These are phyloP conservation scores for Asterochloris erici DNA, from an alignment of 139 green algal species.

Conservation along the genomic window DNA sequence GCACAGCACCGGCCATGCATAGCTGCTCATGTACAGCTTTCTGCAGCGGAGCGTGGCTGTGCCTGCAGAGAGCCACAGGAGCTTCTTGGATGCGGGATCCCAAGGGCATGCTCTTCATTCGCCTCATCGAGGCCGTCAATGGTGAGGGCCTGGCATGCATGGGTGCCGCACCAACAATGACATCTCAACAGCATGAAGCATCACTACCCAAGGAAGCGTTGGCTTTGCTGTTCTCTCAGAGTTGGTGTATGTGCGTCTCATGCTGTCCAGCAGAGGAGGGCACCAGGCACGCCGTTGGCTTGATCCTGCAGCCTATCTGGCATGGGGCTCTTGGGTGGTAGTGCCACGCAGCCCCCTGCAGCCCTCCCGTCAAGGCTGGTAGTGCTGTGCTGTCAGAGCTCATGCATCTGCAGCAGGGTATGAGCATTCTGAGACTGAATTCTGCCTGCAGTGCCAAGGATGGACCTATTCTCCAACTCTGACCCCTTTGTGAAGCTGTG, in stretches of 20 bases:
- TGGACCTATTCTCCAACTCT: neutral
- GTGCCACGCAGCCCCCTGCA: too few relatives aligned
- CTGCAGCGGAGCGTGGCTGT: neutral
- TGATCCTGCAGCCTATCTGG: too few relatives aligned
- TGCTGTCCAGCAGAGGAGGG: too few relatives aligned
- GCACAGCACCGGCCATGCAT: neutral
- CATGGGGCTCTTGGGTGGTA: too few relatives aligned
- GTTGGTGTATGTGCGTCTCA: neutral
- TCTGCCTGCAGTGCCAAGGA: too few relatives aligned
- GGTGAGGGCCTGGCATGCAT: conserved; percentile 18
- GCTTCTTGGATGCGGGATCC: conserved; percentile 2
- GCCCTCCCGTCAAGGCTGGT: too few relatives aligned
- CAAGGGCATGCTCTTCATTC: conserved; percentile 22
- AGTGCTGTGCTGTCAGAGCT: too few relatives aligned
- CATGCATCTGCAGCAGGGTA: too few relatives aligned
- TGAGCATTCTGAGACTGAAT: too few relatives aligned
- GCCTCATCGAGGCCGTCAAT: conserved; percentile 22
- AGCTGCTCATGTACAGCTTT: neutral
- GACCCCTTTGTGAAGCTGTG: conserved; percentile 17
- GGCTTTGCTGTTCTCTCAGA: neutral
- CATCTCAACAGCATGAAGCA: neutral
- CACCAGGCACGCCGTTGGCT: too few relatives aligned
- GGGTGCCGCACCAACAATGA: conserved; percentile 5
- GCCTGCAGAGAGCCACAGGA: neutral
- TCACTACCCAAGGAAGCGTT: neutral